phyloP scores from a whole-genome alignment of 768 basidiomycete species.

The Neoboletus subvelutipes region DNA sequence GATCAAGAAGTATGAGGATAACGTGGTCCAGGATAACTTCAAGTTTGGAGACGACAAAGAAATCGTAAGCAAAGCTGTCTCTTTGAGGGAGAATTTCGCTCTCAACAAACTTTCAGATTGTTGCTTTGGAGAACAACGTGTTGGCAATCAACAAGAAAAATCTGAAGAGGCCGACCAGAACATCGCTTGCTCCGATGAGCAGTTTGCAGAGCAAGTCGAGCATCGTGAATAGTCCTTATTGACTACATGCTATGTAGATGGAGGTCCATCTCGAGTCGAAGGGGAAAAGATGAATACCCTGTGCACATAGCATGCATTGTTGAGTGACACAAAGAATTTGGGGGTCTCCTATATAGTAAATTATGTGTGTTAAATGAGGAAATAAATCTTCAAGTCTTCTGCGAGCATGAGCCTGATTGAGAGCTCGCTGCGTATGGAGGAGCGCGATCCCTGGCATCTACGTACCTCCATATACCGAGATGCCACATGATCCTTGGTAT shows the following conservation, averaged over 20 bases:
- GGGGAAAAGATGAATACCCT: conserved; percentile 18
- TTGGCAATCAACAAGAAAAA: conserved; percentile 93
- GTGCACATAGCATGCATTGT: background rate
- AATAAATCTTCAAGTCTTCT: conserved; percentile 23
- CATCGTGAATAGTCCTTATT: conserved; percentile 72
- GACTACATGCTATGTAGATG: conserved; percentile 6
- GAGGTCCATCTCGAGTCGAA: background rate
- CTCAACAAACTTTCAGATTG: conserved; percentile 60
- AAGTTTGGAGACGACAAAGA: conserved; percentile 96
- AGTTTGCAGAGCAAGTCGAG: conserved; percentile 50
- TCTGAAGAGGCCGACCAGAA: conserved; percentile 77
- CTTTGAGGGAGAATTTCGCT: background rate
- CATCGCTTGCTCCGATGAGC: conserved; percentile 56
- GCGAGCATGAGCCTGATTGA: background rate
- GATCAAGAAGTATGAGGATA: conserved; percentile 94
- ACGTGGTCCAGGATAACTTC: conserved; percentile 96
- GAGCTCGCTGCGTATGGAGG: background rate
- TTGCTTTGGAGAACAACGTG: conserved; percentile 92
- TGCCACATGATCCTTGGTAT: conserved; percentile 74
- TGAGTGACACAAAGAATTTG: conserved; percentile 1
- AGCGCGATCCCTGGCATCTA: conserved; percentile 57
- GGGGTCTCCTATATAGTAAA: conserved; percentile 2
- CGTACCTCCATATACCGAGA: conserved; percentile 71
- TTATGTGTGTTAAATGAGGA: conserved; percentile 21
- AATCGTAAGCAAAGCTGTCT: conserved; percentile 59